These are phyloP conservation scores for Linanthus parryae DNA, from an alignment of 148 eudicot species.

Conservation along the genomic window DNA sequence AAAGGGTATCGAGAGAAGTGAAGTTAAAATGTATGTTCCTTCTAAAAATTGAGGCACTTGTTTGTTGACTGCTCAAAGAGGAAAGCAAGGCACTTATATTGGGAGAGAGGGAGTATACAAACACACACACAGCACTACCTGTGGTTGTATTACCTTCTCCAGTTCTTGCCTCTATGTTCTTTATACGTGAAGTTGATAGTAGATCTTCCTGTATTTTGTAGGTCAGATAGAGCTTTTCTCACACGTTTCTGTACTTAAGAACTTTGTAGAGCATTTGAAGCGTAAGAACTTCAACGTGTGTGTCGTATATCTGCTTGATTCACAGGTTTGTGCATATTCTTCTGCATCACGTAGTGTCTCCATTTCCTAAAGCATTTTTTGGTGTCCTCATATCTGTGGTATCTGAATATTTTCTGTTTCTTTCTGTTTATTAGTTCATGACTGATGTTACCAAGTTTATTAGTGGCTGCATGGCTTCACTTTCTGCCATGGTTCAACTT, in stretches of 20 bases:
- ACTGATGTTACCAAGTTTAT: constrained; percentile 97
- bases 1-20: too few relatives aligned
- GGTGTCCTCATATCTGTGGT: too few relatives aligned
- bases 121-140: too few relatives aligned
- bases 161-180: too few relatives aligned
- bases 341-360: neutral
- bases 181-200: too few relatives aligned
- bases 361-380: neutral
- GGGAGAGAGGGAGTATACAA: too few relatives aligned
- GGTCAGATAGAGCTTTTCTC: constrained; percentile 98
- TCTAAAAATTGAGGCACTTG: too few relatives aligned
- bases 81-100: too few relatives aligned
- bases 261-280: constrained; percentile 84
- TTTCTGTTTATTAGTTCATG: constrained; percentile 41
- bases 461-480: constrained; percentile 94
- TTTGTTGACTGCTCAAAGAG: too few relatives aligned
- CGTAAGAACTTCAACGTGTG: constrained; percentile 88
- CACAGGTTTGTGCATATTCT: constrained; percentile 44
- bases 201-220: too few relatives aligned
- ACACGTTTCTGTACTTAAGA: constrained; percentile 81
- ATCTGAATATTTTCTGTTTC: neutral
- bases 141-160: too few relatives aligned
- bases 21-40: too few relatives aligned
- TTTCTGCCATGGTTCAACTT: constrained; percentile 95
- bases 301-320: constrained; percentile 88